phyloP scores from a whole-genome alignment of 106 monocot species.

The Chionographis japonica region DNA sequence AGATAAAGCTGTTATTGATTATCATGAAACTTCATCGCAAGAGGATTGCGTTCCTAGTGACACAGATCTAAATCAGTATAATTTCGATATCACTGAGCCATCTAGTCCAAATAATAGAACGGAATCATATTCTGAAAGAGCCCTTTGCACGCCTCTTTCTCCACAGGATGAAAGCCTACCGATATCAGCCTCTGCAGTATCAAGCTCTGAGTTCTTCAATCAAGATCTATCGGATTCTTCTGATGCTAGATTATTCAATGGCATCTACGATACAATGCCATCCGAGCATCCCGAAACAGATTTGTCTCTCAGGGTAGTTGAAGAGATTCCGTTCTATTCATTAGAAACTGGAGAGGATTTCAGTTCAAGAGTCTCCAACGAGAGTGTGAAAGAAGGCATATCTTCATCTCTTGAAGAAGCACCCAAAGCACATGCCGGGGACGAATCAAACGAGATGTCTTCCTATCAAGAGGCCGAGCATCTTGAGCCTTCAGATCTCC shows the following conservation, averaged over 20 bases:
- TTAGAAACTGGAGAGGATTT: slow-evolving; percentile 21
- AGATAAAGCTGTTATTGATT: slow-evolving; percentile 1
- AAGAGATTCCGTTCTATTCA: slow-evolving; percentile 5
- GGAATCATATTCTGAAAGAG: slow-evolving; percentile 2
- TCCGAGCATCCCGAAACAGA: slow-evolving; percentile 4
- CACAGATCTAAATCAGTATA: slow-evolving; percentile 12
- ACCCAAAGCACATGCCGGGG: slow-evolving; percentile 8
- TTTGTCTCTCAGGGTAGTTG: not conserved
- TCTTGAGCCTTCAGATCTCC: slow-evolving; percentile 9
- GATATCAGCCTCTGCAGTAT: not conserved
- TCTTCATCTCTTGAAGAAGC: slow-evolving; percentile 3
- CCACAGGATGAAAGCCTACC: slow-evolving; percentile 6
- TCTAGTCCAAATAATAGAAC: slow-evolving; percentile 8
- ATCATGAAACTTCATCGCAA: slow-evolving; percentile 6
- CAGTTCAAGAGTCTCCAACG: slow-evolving; percentile 3
- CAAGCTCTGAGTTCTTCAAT: slow-evolving; percentile 5
- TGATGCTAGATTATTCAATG: slow-evolving; percentile 2
- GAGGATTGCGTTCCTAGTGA: slow-evolving; percentile 21
- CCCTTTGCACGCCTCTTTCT: not conserved
- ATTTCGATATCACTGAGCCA: slow-evolving; percentile 8
- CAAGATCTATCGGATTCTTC: slow-evolving; percentile 10
- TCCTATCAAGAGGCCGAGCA: slow-evolving; percentile 9
- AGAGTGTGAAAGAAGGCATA: slow-evolving; percentile 3
- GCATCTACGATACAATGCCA: not conserved
- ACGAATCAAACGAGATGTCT: slow-evolving; percentile 16